These are phyloP conservation scores for Amphibolis antarctica DNA, from an alignment of 106 monocot genomes.

Conservation along the genomic window DNA sequence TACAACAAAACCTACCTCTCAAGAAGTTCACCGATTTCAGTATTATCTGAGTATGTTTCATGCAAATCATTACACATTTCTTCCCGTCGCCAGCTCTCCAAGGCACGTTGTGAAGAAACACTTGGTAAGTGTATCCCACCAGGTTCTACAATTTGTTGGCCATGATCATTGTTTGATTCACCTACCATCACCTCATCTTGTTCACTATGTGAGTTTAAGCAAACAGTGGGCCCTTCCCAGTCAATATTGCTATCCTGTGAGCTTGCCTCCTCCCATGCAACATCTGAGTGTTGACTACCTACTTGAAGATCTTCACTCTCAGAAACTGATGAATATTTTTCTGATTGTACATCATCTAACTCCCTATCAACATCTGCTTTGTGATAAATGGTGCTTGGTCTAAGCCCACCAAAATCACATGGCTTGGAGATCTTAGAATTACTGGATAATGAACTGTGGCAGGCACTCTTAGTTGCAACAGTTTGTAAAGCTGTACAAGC, in stretches of 20 bases:
- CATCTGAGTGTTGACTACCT: conserved; percentile 1
- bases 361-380: neutral
- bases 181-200: conserved; percentile 1
- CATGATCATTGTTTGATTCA: neutral
- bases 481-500: neutral
- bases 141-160: neutral
- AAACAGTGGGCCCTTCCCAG: neutral
- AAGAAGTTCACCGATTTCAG: conserved; percentile 8
- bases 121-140: neutral
- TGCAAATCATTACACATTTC: conserved; percentile 1
- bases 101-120: neutral
- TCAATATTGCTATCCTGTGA: neutral
- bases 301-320: conserved; percentile 11
- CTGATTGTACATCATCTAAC: conserved; percentile 3
- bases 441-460: neutral
- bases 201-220: neutral
- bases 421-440: neutral
- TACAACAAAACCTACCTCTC: conserved; percentile 1
- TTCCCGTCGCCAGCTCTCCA: conserved; percentile 1
- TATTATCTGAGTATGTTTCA: conserved; percentile 15
- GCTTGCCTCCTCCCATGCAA: conserved; percentile 9
- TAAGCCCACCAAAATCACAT: neutral
- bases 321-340: conserved; percentile 6
- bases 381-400: neutral
- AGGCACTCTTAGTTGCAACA: neutral